Percentiles rank a stretch among this genome's conserved stretches.
These are phyloP conservation scores for Clausena lansium DNA, from an alignment of 345 rosid species.

Conservation along the genomic window DNA sequence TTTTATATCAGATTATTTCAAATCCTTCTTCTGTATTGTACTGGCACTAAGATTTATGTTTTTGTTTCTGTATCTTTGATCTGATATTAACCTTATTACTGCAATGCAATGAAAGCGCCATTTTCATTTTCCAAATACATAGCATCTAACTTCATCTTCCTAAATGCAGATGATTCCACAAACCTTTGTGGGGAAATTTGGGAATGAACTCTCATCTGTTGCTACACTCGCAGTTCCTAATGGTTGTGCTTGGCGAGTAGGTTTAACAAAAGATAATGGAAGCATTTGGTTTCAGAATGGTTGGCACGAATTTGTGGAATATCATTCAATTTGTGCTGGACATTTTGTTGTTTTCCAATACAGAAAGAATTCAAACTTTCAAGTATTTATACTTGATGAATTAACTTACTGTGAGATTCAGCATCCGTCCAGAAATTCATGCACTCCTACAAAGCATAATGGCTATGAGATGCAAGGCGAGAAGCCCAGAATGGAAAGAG, in stretches of 20 bases:
- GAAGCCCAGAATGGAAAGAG: constrained; percentile 15
- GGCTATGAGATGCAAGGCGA: constrained; percentile 1
- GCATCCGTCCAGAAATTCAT: constrained; percentile 19
- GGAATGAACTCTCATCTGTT: constrained; percentile 35
- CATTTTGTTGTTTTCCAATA: constrained; percentile 38
- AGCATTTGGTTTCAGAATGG: constrained; percentile 41
- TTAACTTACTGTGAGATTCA: constrained; percentile 34
- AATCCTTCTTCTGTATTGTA: no score
- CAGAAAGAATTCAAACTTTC: constrained; percentile 34
- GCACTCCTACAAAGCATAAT: constrained; percentile 10
- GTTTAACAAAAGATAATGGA: constrained; percentile 24
- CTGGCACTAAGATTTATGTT: no score
- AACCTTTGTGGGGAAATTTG: constrained; percentile 31
- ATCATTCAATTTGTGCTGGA: constrained; percentile 31
- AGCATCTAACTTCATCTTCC: background rate
- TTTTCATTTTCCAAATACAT: no score
- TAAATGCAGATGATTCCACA: constrained; percentile 39
- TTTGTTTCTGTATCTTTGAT: no score
- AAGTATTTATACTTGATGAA: constrained; percentile 30
- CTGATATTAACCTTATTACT: no score
- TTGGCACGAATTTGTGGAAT: constrained; percentile 37
- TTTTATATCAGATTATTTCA: no score
- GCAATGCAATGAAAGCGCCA: no score
- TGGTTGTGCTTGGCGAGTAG: constrained; percentile 38
- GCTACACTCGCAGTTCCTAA: constrained; percentile 30